Evolutionary conservation across 169 alveolate species (phyloP).

Genomic region (Eimeria falciformis): DNA sequence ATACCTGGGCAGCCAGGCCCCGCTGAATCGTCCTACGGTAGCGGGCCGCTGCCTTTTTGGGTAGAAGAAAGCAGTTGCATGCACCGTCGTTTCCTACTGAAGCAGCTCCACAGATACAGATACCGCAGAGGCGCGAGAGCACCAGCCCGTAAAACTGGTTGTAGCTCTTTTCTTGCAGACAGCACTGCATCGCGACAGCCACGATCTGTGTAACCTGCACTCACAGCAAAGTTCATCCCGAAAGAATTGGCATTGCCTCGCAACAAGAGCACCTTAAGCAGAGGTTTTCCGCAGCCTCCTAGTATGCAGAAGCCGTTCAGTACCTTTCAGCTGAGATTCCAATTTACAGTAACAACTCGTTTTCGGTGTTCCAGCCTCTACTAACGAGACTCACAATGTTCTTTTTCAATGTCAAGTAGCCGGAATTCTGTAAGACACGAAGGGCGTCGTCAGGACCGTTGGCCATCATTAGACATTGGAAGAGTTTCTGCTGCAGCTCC

Average conservation of each 20-base stretch:
- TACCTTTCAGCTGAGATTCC: too few relatives aligned
- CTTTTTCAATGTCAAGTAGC: constrained; percentile 19
- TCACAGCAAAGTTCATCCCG: not conserved
- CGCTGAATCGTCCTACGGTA: constrained; percentile 65
- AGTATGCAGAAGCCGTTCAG: too few relatives aligned
- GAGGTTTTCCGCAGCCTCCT: too few relatives aligned
- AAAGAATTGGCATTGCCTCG: not conserved
- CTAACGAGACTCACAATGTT: not conserved
- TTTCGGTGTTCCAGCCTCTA: not conserved
- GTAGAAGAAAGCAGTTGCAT: constrained; percentile 63
- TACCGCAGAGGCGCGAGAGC: constrained; percentile 72
- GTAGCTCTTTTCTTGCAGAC: constrained; percentile 64
- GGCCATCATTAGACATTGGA: constrained; percentile 59
- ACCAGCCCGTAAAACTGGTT: constrained; percentile 72
- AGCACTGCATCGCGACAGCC: constrained; percentile 76
- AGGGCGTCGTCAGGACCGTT: constrained; percentile 66
- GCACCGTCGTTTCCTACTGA: constrained; percentile 1
- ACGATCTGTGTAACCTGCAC: constrained; percentile 57
- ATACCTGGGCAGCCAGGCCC: constrained; percentile 76
- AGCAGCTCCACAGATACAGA: constrained; percentile 54
- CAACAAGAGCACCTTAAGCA: too few relatives aligned
- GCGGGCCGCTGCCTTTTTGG: constrained; percentile 66
- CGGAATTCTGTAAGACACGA: constrained; percentile 44
- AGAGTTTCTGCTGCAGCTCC: constrained; percentile 72
- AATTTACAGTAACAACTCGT: not conserved